Evolutionary conservation across 1,284 basidiomycete species (phyloP), one percentile per base, ranked within the genome.

Genomic region (Heterobasidion irregulare): DNA sequence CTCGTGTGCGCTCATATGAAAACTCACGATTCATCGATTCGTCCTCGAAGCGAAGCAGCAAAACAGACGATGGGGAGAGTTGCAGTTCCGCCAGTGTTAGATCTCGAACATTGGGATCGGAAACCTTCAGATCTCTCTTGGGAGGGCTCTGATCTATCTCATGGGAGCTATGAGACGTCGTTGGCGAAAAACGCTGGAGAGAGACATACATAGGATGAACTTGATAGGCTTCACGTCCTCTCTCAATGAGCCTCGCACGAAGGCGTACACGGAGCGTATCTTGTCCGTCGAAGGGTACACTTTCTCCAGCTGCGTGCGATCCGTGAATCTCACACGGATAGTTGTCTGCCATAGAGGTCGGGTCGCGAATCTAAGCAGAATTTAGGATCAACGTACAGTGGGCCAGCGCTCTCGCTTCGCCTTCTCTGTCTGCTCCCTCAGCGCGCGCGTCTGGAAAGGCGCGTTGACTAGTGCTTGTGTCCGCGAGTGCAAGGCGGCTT

Each of bases 231-330:
- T 83, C 36, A 83, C 80, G 58, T 88, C 84, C 52, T 90, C 86
- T 43, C 80, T 74, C 46, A 95, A 70, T 19, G 80, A 79, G n/a
- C 75, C 70, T 19, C 89, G 79, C 47, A 94, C 88, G 62, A 95
- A 93, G 3, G 83, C 85, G 66, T 95, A 95, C 2, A 95, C 79
- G 2, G 83, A 76, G 52, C 79, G 78, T 56, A 95, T 92, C 64
- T 87, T 91, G 65, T 84, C 82, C 0, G 78, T 79, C 6, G 89
- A 90, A 0, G 81, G 75, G 63, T 95, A 94, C 0, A 72, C 69
- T 60, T 81, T 83, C 71, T 96, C 92, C n/a, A 96, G 75, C 65
- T 89, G 83, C 5, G 84, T 90, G 47, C 87, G 79, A 68, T 94
- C 89, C 34, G 82, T 74, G 66, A 95, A 95, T 59, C 80, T 80